Evolutionary conservation across 257 asterid species (phyloP), one percentile per base, ranked within the genome.

Genomic region (Ehretia macrophylla): DNA sequence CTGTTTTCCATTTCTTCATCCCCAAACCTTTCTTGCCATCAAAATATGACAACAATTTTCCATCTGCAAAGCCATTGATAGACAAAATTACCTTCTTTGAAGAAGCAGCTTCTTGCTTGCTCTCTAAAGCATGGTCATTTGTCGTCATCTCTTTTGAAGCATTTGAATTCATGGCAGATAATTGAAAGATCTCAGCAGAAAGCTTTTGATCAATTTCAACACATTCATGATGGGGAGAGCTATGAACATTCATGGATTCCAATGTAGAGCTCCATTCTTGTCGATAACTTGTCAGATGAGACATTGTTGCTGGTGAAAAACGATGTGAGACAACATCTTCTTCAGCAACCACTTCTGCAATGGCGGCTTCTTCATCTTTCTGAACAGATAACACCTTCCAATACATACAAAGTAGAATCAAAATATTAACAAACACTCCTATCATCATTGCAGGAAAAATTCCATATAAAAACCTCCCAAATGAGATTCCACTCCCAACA

Each of bases 251-350:
- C 38, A 49, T n/a, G 9, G 80, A 32, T 14, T 81, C 85, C 62
- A 74, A 21, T 0, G 35, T 9, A 8, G 67, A 17, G 27, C 35
- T 42, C 64, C 63, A 23, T 32, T 86, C 95, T 51, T 67, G 81
- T 51, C 71, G 56, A 12, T 47, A 19, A 1, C 88, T 71, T 8
- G 76, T 12, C 35, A 48, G 64, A 61, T 84, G 97, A 0, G 97
- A 84, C 95, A 88, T 53, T 0, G 87, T 84, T 10, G 95, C 95
- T 3, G 96, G 95, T 0, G 96, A 80, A 75, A 92, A 92, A 0
- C 84, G 79, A 60, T 88, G 96, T 51, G 85, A 76, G 23, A 13
- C 60, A 44, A 81, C 75, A 14, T 82, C 88, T 0, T 83, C 88
- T 17, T 86, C 84, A 0, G 71, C 86, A 35, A 76, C 81, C 42